These are phyloP conservation scores for Coniella lustricola DNA, from an alignment of 2,329 filamentous ascomycete species.

Conservation along the genomic window DNA sequence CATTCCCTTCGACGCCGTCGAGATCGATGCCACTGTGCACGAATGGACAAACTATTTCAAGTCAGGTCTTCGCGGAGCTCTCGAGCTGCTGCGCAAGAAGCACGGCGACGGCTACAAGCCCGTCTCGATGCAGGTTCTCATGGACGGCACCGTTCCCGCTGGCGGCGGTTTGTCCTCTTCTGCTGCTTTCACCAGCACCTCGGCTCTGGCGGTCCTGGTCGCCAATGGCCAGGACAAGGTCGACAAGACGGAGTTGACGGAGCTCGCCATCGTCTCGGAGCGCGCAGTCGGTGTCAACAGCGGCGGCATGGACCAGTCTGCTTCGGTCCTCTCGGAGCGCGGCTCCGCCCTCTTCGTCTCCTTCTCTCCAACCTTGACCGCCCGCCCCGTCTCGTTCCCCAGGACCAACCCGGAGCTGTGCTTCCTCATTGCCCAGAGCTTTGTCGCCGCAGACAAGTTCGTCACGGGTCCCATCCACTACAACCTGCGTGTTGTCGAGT, in stretches of 20 bases:
- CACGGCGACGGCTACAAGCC: conserved; percentile 54
- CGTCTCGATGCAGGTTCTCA: conserved; percentile 75
- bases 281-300: conserved; percentile 93
- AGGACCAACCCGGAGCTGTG: conserved; percentile 73
- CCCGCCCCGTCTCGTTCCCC: conserved; percentile 74
- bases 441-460: conserved; percentile 90
- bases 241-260: conserved; percentile 85
- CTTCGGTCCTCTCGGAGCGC: conserved; percentile 84
- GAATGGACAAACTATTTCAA: conserved; percentile 99
- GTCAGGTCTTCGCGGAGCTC: conserved; percentile 74
- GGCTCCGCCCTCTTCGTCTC: conserved; percentile 85
- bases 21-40: conserved; percentile 76
- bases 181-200: conserved; percentile 87
- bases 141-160: conserved; percentile 86
- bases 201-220: conserved; percentile 77
- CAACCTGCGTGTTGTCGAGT: conserved; percentile 94
- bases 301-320: conserved; percentile 96
- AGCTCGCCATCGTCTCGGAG: conserved; percentile 91
- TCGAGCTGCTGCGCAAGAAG: conserved; percentile 68
- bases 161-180: conserved; percentile 91
- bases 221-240: conserved; percentile 74
- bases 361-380: conserved; percentile 73
- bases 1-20: conserved; percentile 57
- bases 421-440: conserved; percentile 91
- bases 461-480: conserved; percentile 91